phyloP scores from a whole-genome alignment of 2,329 filamentous ascomycete species.

The Aspergillus carbonarius region DNA sequence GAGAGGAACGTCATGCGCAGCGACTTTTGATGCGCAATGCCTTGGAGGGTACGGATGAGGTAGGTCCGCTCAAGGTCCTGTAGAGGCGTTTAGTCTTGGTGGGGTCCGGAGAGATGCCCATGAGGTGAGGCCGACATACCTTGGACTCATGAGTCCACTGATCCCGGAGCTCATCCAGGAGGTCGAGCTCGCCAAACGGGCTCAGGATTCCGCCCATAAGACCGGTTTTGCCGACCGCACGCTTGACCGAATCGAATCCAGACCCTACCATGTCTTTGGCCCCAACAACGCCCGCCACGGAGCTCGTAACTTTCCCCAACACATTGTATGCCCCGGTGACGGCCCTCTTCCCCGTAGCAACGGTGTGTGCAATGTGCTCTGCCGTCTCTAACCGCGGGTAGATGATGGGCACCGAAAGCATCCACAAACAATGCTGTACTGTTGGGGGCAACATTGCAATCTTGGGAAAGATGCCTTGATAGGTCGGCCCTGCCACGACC shows the following conservation, averaged over 20 bases:
- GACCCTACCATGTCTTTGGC: constrained; percentile 90
- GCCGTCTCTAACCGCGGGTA: constrained; percentile 91
- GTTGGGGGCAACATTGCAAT: constrained; percentile 85
- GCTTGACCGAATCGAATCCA: constrained; percentile 93
- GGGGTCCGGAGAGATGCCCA: neutral
- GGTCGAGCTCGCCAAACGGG: constrained; percentile 93
- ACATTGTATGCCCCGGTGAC: constrained; percentile 97
- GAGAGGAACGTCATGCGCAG: constrained; percentile 96
- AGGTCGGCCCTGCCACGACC: constrained; percentile 93
- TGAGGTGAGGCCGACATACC: constrained; percentile 29
- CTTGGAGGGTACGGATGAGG: constrained; percentile 90
- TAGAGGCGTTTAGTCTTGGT: neutral
- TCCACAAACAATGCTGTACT: constrained; percentile 96
- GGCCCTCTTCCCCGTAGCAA: constrained; percentile 93
- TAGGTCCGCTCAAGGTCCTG: constrained; percentile 93
- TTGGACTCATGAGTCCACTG: constrained; percentile 99
- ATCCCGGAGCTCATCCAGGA: constrained; percentile 90
- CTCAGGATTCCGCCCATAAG: constrained; percentile 95
- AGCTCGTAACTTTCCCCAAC: constrained; percentile 90
- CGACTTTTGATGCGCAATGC: constrained; percentile 91
- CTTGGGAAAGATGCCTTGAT: constrained; percentile 96
- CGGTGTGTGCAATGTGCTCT: constrained; percentile 85
- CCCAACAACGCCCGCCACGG: constrained; percentile 90
- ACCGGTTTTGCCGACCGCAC: constrained; percentile 90
- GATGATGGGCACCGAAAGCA: constrained; percentile 85